Evolutionary conservation across 164 flowering plant species (phyloP), one percentile per base, ranked within the genome.

Genomic region (Vitis labrusca): DNA sequence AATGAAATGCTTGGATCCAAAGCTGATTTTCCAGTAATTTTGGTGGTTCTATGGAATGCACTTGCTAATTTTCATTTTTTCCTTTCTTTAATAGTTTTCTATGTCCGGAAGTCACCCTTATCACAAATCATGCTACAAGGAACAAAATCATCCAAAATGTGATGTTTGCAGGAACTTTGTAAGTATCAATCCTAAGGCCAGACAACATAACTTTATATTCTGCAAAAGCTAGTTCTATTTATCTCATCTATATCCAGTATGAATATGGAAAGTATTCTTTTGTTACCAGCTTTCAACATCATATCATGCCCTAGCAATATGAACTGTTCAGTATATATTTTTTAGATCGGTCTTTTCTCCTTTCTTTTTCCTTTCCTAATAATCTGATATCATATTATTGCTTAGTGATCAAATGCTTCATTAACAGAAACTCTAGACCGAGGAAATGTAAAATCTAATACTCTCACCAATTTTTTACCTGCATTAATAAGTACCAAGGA

Each of bases 51-150:
- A 16, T 64, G 15, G 0, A 49, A 44, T 44, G 7, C 19, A 2
- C 59, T 32, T 27, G 32, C 54, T 68, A 56, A 64, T 32, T 69
- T 71, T 66, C 7, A 6, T 4, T 55, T 8, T 12, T 10, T 62
- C 50, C 10, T 78, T 68, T 71, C 17, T 70, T 56, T 68, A 73
- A 80, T 66, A 95, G 99, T 96, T 85, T 72, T 96, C 98, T 17
- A 80, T 96, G 92, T 86, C 87, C 16, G 91, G 83, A 7, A 86
- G 82, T 71, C 83, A 78, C 17, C 97, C 98, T 50, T 96, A 81
- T 68, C 99, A 96, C 80, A 93, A 93, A 77, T 77, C 93, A 61
- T 96, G 99, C 86, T 91, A 88, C 72, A 89, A 85, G 85, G 97
- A 91, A 77, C 89, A 71, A 19, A 76, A 89, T 80, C 99, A 93